These are phyloP conservation scores for Podaxis sp. DNA, from an alignment of 768 basidiomycete species.

Conservation along the genomic window DNA sequence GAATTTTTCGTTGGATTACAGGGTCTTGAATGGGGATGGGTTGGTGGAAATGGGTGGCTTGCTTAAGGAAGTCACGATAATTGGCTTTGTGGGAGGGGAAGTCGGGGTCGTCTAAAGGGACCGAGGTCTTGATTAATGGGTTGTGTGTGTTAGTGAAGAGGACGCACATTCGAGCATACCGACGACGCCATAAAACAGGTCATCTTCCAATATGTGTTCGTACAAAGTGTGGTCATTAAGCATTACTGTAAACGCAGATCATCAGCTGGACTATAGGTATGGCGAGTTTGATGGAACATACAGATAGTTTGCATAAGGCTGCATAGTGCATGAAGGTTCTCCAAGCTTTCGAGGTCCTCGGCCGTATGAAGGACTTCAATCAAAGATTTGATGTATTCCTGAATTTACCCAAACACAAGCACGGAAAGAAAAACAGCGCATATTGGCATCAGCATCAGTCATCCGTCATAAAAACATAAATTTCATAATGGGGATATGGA, in stretches of 20 bases:
- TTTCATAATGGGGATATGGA: conserved; percentile 6
- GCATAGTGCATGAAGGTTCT: conserved; percentile 89
- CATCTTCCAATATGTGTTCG: conserved; percentile 93
- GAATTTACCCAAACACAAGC: conserved; percentile 14
- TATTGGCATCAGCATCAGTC: conserved; percentile 28
- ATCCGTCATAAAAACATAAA: conserved; percentile 10
- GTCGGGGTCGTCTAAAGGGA: conserved; percentile 83
- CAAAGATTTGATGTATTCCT: conserved; percentile 89
- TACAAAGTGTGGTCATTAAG: conserved; percentile 94
- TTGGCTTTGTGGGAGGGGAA: conserved; percentile 96
- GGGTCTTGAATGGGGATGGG: conserved; percentile 82
- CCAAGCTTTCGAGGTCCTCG: conserved; percentile 90
- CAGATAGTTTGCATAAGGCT: conserved; percentile 93
- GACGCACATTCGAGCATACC: conserved; percentile 97
- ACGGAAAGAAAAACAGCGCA: conserved; percentile 21
- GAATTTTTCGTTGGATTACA: conserved; percentile 81
- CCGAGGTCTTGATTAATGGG: conserved; percentile 9
- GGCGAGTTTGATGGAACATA: conserved; percentile 32
- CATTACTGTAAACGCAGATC: conserved; percentile 57
- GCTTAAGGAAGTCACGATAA: conserved; percentile 89
- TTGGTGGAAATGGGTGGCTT: conserved; percentile 84
- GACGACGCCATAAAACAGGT: conserved; percentile 88
- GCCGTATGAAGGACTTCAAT: conserved; percentile 84
- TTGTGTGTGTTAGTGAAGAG: conserved; percentile 14
- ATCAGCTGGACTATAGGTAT: background rate